These are phyloP conservation scores for Corynascus novoguineensis DNA, from an alignment of 495 filamentous ascomycete genomes.

Conservation along the genomic window DNA sequence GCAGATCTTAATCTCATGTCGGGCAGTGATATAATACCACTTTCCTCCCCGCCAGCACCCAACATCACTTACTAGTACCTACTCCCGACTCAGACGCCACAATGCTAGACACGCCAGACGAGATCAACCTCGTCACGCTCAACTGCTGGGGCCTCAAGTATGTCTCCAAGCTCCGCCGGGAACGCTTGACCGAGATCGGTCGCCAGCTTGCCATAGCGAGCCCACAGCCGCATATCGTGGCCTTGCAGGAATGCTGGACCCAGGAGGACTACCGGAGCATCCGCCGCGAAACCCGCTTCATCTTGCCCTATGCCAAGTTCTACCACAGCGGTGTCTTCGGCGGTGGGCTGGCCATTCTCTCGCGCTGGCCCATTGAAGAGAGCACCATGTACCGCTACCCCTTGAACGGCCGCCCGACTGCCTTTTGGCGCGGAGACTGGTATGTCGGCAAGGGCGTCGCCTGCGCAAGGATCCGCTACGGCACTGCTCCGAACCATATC, in stretches of 20 bases:
- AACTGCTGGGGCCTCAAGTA: slow-evolving; percentile 98
- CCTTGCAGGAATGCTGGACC: slow-evolving; percentile 93
- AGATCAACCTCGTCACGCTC: slow-evolving; percentile 73
- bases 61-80: background rate
- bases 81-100: background rate
- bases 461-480: slow-evolving; percentile 71
- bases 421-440: slow-evolving; percentile 92
- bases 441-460: slow-evolving; percentile 94
- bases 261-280: slow-evolving; percentile 84
- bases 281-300: slow-evolving; percentile 61
- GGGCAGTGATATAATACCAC: background rate
- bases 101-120: slow-evolving; percentile 38
- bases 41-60: background rate
- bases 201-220: slow-evolving; percentile 59
- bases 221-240: slow-evolving; percentile 78
- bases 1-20: background rate
- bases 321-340: slow-evolving; percentile 87
- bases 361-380: slow-evolving; percentile 92
- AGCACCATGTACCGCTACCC: slow-evolving; percentile 80
- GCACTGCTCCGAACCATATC: slow-evolving; percentile 59
- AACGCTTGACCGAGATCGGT: slow-evolving; percentile 80
- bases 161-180: slow-evolving; percentile 69
- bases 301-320: slow-evolving; percentile 92
- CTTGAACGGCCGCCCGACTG: slow-evolving; percentile 88
- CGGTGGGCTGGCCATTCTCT: slow-evolving; percentile 86